These are phyloP conservation scores for Filobasidium floriforme DNA, from an alignment of 768 basidiomycete genomes.

Conservation along the genomic window DNA sequence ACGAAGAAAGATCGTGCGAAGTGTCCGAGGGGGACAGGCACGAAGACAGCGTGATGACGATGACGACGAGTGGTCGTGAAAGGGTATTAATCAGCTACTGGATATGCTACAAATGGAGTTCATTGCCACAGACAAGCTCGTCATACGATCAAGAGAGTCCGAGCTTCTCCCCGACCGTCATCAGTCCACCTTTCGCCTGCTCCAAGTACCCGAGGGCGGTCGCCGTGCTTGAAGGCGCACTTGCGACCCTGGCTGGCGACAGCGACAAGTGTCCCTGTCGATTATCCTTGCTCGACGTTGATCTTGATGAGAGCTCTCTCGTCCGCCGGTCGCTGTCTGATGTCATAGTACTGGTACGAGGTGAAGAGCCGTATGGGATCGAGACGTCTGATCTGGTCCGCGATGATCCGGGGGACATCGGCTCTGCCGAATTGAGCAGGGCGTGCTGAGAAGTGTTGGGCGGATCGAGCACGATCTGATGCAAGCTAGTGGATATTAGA, in stretches of 20 bases:
- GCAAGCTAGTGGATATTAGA: background rate
- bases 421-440: background rate
- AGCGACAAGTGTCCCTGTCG: background rate
- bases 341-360: background rate
- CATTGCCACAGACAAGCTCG: too few relatives aligned
- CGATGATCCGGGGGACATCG: background rate
- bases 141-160: too few relatives aligned
- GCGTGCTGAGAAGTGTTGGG: background rate
- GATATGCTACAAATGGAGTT: background rate
- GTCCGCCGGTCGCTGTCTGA: background rate
- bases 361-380: background rate
- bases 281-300: background rate
- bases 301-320: background rate
- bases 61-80: constrained; percentile 8
- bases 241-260: background rate
- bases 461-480: constrained; percentile 14
- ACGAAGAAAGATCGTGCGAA: constrained; percentile 33
- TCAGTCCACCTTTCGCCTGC: constrained; percentile 38
- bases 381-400: background rate
- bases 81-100: background rate
- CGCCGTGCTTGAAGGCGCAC: constrained; percentile 1
- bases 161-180: constrained; percentile 36
- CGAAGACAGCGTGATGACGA: constrained; percentile 1
- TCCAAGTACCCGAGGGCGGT: constrained; percentile 35
- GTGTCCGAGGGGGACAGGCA: constrained; percentile 4